These are phyloP conservation scores for Pyropia haitanensis DNA, from an alignment of 23 red algal genomes.

Conservation along the genomic window DNA sequence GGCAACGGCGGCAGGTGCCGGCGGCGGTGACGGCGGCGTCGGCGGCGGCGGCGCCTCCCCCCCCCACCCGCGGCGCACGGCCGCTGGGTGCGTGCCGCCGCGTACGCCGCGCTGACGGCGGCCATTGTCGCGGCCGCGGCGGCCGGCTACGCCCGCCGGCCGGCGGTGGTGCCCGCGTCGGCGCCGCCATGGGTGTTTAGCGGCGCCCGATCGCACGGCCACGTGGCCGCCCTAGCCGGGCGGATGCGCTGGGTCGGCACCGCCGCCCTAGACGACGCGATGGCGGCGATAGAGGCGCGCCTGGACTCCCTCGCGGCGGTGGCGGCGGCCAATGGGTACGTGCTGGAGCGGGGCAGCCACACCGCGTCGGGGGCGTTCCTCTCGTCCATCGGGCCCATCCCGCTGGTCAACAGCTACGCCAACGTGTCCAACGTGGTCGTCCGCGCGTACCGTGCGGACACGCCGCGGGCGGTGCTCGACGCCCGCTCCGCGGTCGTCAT, in stretches of 20 bases:
- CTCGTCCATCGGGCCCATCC: slow-evolving; percentile 6
- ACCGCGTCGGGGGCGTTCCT: slow-evolving; percentile 13
- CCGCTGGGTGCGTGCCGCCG: too few species aligned
- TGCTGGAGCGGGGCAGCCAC: slow-evolving; percentile 17
- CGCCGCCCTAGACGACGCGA: slow-evolving; percentile 19
- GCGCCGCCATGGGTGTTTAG: too few species aligned
- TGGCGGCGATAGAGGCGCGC: slow-evolving; percentile 16
- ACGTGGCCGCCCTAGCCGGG: slow-evolving; percentile 14
- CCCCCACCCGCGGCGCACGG: too few species aligned
- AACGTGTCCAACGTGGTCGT: slow-evolving; percentile 13
- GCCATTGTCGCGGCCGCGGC: too few species aligned
- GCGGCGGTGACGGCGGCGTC: too few species aligned
- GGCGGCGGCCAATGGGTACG: neutral
- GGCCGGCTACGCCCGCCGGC: too few species aligned
- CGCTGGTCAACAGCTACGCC: slow-evolving; percentile 10
- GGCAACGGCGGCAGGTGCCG: too few species aligned
- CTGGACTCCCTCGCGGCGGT: neutral
- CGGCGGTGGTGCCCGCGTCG: too few species aligned
- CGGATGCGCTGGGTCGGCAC: slow-evolving; percentile 17
- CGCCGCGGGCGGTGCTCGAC: slow-evolving; percentile 24
- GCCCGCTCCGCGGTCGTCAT: slow-evolving; percentile 44
- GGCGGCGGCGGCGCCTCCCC: too few species aligned
- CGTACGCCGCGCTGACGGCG: too few species aligned
- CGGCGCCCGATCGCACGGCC: slow-evolving; percentile 1
- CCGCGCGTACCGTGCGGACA: slow-evolving; percentile 17